phyloP scores from a whole-genome alignment of 257 asterid species.

The Parsonsia alboflavescens region DNA sequence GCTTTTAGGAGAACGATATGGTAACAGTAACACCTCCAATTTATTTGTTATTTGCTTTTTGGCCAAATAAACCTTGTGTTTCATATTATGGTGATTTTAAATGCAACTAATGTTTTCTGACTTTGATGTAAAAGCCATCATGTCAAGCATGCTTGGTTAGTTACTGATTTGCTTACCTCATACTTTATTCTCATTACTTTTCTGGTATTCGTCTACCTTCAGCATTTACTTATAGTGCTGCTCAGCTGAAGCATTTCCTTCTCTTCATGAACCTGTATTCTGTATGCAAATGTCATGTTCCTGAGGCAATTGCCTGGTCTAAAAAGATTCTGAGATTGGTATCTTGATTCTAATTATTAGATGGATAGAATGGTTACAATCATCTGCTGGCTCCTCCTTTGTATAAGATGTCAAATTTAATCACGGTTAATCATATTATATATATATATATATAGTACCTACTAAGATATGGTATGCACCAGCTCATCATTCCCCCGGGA shows the following conservation, averaged over 20 bases:
- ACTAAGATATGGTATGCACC: neutral
- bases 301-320: neutral
- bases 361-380: neutral
- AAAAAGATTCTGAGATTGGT: neutral
- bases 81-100: neutral
- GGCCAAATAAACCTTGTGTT: neutral
- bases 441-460: too few species aligned
- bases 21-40: slow-evolving; percentile 29
- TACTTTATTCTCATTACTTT: neutral
- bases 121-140: neutral
- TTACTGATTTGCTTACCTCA: neutral
- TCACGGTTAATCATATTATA: neutral
- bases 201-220: neutral
- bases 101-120: neutral
- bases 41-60: neutral
- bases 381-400: neutral
- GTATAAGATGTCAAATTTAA: neutral
- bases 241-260: neutral
- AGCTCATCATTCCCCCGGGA: neutral
- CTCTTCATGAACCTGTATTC: neutral
- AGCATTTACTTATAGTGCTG: neutral
- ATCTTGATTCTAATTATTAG: neutral
- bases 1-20: slow-evolving; percentile 74
- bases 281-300: neutral
- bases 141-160: neutral